Percentiles rank a stretch among this genome's conserved stretches.
phyloP scores from a whole-genome alignment of 495 filamentous ascomycete species.

The Penicillium paxilli region DNA sequence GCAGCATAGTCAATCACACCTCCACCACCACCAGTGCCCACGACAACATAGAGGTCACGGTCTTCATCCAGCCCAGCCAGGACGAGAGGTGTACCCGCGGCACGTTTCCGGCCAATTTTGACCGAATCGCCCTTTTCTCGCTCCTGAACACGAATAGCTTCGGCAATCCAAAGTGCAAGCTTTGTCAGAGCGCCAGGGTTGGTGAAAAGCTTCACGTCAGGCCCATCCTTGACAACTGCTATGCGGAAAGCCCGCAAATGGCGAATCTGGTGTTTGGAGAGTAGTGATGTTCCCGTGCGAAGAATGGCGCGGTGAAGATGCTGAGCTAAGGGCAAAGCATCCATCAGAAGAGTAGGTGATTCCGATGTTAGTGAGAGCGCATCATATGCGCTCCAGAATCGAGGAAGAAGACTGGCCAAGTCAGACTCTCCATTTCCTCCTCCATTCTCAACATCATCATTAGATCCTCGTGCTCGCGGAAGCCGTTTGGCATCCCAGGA shows the following conservation, averaged over 20 bases:
- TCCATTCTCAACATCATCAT: slow-evolving; percentile 31
- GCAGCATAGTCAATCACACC: slow-evolving; percentile 63
- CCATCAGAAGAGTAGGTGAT: slow-evolving; percentile 50
- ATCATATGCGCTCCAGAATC: slow-evolving; percentile 96
- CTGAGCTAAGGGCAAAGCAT: slow-evolving; percentile 82
- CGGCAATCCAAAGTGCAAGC: slow-evolving; percentile 88
- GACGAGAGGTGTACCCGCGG: slow-evolving; percentile 75
- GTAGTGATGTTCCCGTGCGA: slow-evolving; percentile 83
- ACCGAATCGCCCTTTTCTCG: slow-evolving; percentile 69
- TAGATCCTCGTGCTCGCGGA: slow-evolving; percentile 34
- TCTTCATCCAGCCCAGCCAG: slow-evolving; percentile 87
- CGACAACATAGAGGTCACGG: slow-evolving; percentile 85
- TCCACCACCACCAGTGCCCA: slow-evolving; percentile 78
- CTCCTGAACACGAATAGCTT: slow-evolving; percentile 89
- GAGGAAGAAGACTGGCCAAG: slow-evolving; percentile 43
- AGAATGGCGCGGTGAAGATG: slow-evolving; percentile 91
- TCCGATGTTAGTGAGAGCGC: slow-evolving; percentile 59
- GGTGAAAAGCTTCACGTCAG: slow-evolving; percentile 83
- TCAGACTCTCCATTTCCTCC: slow-evolving; percentile 31
- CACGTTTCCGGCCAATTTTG: slow-evolving; percentile 58
- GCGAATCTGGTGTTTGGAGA: slow-evolving; percentile 91
- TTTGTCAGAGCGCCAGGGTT: slow-evolving; percentile 92
- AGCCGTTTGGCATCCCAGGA: slow-evolving; percentile 39
- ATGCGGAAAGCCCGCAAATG: slow-evolving; percentile 91
- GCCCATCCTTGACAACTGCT: slow-evolving; percentile 92